phyloP scores from a whole-genome alignment of 495 filamentous ascomycete species.

The Neurospora sp. region DNA sequence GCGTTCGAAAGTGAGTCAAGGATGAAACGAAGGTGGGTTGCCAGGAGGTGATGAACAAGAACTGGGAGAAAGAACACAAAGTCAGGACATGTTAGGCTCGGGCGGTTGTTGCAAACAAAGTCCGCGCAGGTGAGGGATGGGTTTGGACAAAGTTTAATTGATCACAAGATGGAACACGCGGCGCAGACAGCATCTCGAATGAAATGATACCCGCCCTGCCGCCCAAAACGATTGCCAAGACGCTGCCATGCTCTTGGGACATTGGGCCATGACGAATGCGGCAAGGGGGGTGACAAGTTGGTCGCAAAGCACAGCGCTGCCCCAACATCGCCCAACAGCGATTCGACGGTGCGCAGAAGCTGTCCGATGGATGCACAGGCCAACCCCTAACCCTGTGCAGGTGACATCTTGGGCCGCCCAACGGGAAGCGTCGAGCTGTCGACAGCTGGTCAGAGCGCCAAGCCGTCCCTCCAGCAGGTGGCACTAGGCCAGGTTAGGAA shows the following conservation, averaged over 20 bases:
- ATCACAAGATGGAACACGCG: background rate
- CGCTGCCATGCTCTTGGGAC: background rate
- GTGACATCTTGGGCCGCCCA: background rate
- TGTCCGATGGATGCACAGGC: background rate
- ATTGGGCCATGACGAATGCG: background rate
- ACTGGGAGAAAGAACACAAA: background rate
- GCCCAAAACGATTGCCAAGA: background rate
- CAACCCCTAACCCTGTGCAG: background rate
- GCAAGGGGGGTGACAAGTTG: background rate
- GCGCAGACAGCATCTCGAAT: background rate
- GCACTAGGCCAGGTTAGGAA: slow-evolving; percentile 22
- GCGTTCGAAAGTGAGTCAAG: background rate
- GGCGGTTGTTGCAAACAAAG: background rate
- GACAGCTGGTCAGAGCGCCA: background rate
- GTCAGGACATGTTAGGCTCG: background rate
- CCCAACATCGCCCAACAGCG: background rate
- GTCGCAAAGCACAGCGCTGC: background rate
- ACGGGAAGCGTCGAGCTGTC: background rate
- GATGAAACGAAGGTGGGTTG: background rate
- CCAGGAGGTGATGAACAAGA: background rate
- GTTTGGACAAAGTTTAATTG: background rate
- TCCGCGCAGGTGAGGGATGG: background rate
- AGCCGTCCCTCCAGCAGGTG: background rate
- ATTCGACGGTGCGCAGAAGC: background rate
- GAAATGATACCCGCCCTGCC: background rate